Evolutionary conservation across 1,139 yeast species (phyloP), one percentile per base, ranked within the genome.

Genomic region (Kodamaea plutei): DNA sequence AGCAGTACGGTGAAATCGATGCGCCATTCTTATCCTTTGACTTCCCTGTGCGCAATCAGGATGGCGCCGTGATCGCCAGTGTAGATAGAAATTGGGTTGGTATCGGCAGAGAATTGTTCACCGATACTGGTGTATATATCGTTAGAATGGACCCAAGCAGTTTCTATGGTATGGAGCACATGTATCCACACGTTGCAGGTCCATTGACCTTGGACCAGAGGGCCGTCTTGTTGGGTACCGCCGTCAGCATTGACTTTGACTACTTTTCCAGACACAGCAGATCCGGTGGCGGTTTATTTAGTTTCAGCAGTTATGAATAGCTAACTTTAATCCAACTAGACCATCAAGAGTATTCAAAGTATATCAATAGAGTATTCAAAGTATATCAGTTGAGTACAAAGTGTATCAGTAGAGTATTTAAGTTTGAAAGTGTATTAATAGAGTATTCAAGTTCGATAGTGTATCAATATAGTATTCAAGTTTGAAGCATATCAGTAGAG

Each of bases 41-140:
- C 35, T 91, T 91, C 58, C 91, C 95, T 0, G 81, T 87, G 4
- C 52, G 50, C 20, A 76, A 87, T 52, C 76, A 68, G 27, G 39
- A 64, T 2, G 80, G 79, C 1, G 62, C 67, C 14, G 74, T 83
- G 1, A 61, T 83, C 36, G 96, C 82, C 0, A 68, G 84, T 2
- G 89, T 91, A 2, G 94, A 87, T 53, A 72, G 97, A 47, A 87
- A 88, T 56, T 91, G 96, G 93, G 95, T 84, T 4, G 98, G 98
- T 0, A 60, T 91, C 22, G 95, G 94, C 2, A 72, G 96, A 47
- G 98, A 91, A 52, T 59, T 89, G 48, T 83, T 89, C 51, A 89
- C 97, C 0, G 97, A 91, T 56, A 84, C 96, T 0, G 97, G 97
- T 40, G 89, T 87, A 2, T 91, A 91, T 54, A 76, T 88, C 8